These are phyloP conservation scores for Coleophoma cylindrospora DNA, from an alignment of 2,329 filamentous ascomycete genomes.

Conservation along the genomic window DNA sequence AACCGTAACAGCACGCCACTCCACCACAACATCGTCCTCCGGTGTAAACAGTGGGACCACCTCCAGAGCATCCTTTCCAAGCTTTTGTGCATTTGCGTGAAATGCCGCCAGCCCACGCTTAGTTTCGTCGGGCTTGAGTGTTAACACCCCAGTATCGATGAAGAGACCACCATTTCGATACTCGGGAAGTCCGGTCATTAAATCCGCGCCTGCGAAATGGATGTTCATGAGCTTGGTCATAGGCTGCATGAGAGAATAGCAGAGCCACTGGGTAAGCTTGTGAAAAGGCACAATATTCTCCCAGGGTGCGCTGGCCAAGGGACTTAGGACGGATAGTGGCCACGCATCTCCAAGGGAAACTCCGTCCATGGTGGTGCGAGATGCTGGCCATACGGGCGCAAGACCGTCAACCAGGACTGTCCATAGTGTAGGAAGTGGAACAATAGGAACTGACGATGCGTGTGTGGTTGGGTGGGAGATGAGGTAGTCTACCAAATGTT, in stretches of 20 bases:
- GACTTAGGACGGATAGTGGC: conserved; percentile 70
- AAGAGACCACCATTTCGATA: conserved; percentile 90
- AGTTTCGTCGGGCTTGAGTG: conserved; percentile 64
- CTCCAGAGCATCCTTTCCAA: conserved; percentile 66
- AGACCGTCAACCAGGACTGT: conserved; percentile 84
- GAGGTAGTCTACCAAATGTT: conserved; percentile 67
- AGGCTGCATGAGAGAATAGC: conserved; percentile 88
- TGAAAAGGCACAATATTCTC: conserved; percentile 87
- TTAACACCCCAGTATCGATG: conserved; percentile 77
- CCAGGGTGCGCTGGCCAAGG: conserved; percentile 54
- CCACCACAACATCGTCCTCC: conserved; percentile 73
- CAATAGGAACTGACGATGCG: conserved; percentile 81
- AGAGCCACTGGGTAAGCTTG: conserved; percentile 92
- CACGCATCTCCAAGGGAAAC: conserved; percentile 89
- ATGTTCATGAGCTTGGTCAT: conserved; percentile 79
- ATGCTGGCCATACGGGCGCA: conserved; percentile 80
- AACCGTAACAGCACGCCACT: conserved; percentile 73
- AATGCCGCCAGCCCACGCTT: conserved; percentile 68
- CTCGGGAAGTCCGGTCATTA: conserved; percentile 84
- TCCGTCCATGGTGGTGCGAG: conserved; percentile 82
- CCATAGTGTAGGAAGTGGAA: conserved; percentile 86
- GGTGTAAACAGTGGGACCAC: conserved; percentile 69
- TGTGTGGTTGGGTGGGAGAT: conserved; percentile 86
- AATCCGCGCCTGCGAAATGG: conserved; percentile 73
- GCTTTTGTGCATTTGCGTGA: conserved; percentile 64